Evolutionary conservation across 2,329 filamentous ascomycete genomes (phyloP), one percentile per base, ranked within the genome.

Genomic region (Diaporthe destruens): DNA sequence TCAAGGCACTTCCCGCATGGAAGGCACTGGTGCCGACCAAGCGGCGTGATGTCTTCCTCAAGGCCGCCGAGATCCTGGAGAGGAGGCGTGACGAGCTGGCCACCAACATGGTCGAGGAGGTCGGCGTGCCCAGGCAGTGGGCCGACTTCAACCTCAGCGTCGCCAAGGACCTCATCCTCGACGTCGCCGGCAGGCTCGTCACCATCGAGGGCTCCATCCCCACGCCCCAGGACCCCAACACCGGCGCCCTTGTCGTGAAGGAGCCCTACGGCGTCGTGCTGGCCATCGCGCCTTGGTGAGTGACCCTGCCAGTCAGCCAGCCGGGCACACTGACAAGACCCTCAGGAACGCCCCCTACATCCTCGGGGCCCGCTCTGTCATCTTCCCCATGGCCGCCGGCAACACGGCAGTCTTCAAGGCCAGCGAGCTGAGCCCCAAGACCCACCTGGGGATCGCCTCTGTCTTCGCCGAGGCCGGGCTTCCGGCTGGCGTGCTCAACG

Each of bases 261-360:
- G 93, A 95, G 81, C 94, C 94, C 0, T 94, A 90, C 77, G 94
- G 94, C 1, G 94, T 96, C 9, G 87, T 95, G 20, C 83, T 97
- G 39, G 91, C 90, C 3, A 94, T 97, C 80, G 93, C 92, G 2
- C 93, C 94, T 12, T 97, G 94, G 94, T 95, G 85, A 77, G 83
- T 76, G 12, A 29, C 47, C 6, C 20, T 8, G 32, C 54, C 39
- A 42, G 67, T n/a, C 12, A 12, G 18, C 2, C 29, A 14, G 54
- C 23, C 29, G 29, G 5, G 29, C 29, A 29, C 34, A 61, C 59
- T 65, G 59, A 65, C 18, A 14, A 12, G 20, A 18, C 29, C n/a
- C 39, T 2, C 67, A 89, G 88, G 87, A 90, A 91, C 75, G 87
- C 89, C 1, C 85, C 88, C 1, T 86, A 87, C 74, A 86, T 90